Base-by-base conservation (phyloP, 1,139 yeast genomes). In the Debaryomyces subglobosus region DNA sequence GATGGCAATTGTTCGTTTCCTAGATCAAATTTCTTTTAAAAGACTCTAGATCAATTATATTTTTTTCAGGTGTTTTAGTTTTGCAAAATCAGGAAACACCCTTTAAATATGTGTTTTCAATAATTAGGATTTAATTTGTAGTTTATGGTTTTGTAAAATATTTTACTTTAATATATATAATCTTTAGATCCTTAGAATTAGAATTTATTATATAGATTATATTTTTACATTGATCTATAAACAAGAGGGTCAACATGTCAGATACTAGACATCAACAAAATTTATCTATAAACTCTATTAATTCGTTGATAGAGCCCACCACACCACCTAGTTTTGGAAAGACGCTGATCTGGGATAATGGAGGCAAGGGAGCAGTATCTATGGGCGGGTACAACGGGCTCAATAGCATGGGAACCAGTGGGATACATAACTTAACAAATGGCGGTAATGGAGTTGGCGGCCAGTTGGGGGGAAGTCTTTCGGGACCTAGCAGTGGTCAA, bases 291-390 rank as follows among this genome's bases (percentile, higher is more conserved):
- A 70, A 71, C 55, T 70, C 75, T 42, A 62, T 70, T 46, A 58
- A 62, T 38, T 70, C 76, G 27, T 54, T 72, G 45, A 61, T 70
- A 34, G 78, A 72, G 55, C 78, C 78, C 24, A 68, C 74, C 18
- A 72, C 78, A 5, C 78, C 78, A 5, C 77, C 78, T 15, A 59
- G 45, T 32, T 35, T 41, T 32, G 54, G 57, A 33, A 63, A 64
- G 54, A 56, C 65, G 7, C 58, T 55, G 35, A 53, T 67, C 20
- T 67, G 72, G 72, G 71, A 67, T 46, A 56, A 67, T 39, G 30
- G 37, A 7, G 41, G 41, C 13, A 27, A 23, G n/a, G 39, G 32
- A 8, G 32, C 18, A 12, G 42, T 39, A 15, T 30, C 33, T 34
- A 37, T 15, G 42, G 40, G 39, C n/a, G 24, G 35, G 16, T 15